phyloP scores from a whole-genome alignment of 2,329 filamentous ascomycete species.

The Parafenestella ontariensis region DNA sequence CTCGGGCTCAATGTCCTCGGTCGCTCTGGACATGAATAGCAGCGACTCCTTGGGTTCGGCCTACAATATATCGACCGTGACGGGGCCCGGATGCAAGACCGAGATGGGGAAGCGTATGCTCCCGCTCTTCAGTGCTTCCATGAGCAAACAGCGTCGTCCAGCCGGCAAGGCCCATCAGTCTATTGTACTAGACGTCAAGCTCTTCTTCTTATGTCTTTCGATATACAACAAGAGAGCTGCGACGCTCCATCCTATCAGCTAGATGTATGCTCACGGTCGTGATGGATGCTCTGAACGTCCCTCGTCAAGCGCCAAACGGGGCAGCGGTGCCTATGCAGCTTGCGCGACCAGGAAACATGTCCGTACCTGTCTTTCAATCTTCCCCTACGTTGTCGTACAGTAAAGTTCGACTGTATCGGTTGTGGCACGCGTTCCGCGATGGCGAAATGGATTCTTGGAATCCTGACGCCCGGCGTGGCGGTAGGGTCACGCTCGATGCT shows the following conservation, averaged over 20 bases:
- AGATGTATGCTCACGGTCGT: not conserved
- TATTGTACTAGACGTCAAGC: not conserved
- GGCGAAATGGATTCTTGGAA: not conserved
- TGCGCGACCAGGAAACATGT: not conserved
- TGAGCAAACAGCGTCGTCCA: not conserved
- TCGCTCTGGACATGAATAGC: not conserved
- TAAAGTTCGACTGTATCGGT: not conserved
- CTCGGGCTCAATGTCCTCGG: not conserved
- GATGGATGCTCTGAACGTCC: not conserved
- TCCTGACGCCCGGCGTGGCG: not conserved
- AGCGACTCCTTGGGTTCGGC: not conserved
- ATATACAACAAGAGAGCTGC: not conserved
- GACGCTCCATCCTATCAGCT: no score
- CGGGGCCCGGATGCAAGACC: not conserved
- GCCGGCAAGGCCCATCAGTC: not conserved
- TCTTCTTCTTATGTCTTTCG: not conserved
- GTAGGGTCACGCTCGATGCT: not conserved
- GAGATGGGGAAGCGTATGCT: not conserved
- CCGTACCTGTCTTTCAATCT: not conserved
- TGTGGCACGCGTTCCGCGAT: not conserved
- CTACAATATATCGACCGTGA: not conserved
- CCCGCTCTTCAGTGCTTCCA: not conserved
- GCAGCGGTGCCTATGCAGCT: not conserved
- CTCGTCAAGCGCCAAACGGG: not conserved
- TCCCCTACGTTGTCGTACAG: not conserved